Conservation (phyloP, 306 rosid species). For the Fragaria nilgerrensis region DNA sequence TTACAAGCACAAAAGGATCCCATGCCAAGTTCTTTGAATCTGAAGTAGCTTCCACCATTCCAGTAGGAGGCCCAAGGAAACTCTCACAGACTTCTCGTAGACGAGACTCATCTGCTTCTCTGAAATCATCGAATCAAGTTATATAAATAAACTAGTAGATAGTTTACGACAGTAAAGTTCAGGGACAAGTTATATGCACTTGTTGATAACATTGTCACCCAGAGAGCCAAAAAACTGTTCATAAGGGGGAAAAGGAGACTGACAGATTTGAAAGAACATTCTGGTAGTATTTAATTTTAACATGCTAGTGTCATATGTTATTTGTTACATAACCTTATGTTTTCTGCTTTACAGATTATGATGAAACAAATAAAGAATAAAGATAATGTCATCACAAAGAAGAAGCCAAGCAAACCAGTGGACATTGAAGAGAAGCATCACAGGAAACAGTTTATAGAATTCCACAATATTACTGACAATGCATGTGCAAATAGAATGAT, state of each 20-base stretch:
- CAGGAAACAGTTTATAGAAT: neutral
- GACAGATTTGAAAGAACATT: neutral
- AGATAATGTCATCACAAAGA: neutral
- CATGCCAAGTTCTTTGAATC: constrained; percentile 62
- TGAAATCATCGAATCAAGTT: constrained; percentile 38
- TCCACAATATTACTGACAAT: neutral
- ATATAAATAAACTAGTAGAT: neutral
- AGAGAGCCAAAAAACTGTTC: neutral
- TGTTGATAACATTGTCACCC: neutral
- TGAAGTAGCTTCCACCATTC: constrained; percentile 68
- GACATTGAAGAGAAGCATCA: neutral
- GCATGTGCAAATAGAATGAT: neutral
- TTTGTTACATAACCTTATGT: neutral
- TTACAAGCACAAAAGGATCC: constrained; percentile 95
- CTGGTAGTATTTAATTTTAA: neutral
- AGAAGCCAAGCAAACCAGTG: neutral
- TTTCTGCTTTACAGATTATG: neutral
- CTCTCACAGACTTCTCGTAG: constrained; percentile 91
- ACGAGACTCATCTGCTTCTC: constrained; percentile 97
- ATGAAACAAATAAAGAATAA: neutral
- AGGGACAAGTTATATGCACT: neutral
- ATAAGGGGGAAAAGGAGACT: neutral
- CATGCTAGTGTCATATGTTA: neutral
- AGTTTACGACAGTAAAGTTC: neutral
- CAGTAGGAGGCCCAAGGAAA: constrained; percentile 96